These are phyloP conservation scores for Candida smagusa DNA, from an alignment of 1,139 yeast species.

Conservation along the genomic window DNA sequence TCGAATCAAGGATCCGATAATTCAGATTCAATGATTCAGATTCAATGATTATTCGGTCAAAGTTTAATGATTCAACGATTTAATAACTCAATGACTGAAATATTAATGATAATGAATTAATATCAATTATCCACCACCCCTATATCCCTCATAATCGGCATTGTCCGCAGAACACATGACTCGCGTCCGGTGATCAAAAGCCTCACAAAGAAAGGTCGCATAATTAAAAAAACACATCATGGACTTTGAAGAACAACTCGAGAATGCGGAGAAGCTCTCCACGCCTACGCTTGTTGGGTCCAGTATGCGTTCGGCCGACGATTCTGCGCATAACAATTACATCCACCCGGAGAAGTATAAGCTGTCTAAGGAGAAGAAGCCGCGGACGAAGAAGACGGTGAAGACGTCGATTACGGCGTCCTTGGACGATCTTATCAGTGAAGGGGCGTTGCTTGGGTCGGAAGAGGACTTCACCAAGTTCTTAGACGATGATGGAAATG, in stretches of 20 bases:
- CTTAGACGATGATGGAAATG: slow-evolving; percentile 51
- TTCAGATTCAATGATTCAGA: no score
- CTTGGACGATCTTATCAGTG: slow-evolving; percentile 54
- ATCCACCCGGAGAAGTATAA: slow-evolving; percentile 46
- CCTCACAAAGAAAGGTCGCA: neutral
- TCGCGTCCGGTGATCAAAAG: no score
- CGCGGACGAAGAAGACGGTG: slow-evolving; percentile 14
- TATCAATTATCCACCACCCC: no score
- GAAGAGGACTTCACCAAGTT: slow-evolving; percentile 54
- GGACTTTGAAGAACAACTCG: slow-evolving; percentile 62
- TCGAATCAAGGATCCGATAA: no score
- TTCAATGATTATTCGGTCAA: no score
- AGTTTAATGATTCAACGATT: no score
- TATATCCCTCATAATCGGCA: no score
- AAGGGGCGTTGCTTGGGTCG: slow-evolving; percentile 59
- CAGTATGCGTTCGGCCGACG: slow-evolving; percentile 51
- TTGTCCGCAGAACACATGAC: no score
- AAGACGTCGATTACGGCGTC: slow-evolving; percentile 38
- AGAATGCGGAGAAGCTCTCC: slow-evolving; percentile 46
- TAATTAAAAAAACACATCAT: slow-evolving; percentile 18
- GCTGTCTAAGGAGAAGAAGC: slow-evolving; percentile 16
- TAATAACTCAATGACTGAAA: no score
- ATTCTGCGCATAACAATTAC: slow-evolving; percentile 44
- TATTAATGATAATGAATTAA: no score
- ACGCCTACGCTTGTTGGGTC: slow-evolving; percentile 60